Conservation (phyloP, 139 green algal genomes). For the Zygnema circumcarinatum region DNA sequence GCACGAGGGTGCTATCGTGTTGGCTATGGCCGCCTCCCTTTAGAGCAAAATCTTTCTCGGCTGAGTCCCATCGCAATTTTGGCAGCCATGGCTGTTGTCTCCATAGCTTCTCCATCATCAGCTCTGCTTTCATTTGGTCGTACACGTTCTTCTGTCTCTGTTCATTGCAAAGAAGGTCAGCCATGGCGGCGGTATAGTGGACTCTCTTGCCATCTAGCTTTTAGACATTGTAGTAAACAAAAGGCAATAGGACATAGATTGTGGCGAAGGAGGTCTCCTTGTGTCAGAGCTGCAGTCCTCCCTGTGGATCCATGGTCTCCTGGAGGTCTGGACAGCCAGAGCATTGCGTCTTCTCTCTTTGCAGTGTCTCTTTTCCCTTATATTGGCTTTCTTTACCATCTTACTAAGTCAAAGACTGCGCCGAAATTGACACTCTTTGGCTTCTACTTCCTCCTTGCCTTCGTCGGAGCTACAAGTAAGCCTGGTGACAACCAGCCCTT, state of each 20-base stretch:
- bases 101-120: no score
- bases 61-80: no score
- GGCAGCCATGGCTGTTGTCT: no score
- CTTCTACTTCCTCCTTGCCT: constrained; percentile 97
- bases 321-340: constrained; percentile 49
- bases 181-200: background rate
- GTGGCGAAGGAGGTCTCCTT: background rate
- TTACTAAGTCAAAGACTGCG: constrained; percentile 60
- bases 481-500: constrained; percentile 19
- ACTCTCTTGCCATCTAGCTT: background rate
- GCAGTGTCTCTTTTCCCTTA: constrained; percentile 88
- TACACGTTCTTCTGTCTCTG: no score
- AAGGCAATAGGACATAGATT: background rate
- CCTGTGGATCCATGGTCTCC: constrained; percentile 55
- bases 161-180: no score
- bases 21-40: no score
- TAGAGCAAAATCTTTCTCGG: no score
- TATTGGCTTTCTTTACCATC: constrained; percentile 89
- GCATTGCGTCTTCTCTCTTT: constrained; percentile 76
- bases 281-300: constrained; percentile 9
- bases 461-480: constrained; percentile 76
- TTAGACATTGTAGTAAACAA: background rate
- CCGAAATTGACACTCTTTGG: constrained; percentile 74
- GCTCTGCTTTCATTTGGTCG: no score
- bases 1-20: no score